These are phyloP conservation scores for Tylopilus sp. DNA, from an alignment of 768 basidiomycete species.

Conservation along the genomic window DNA sequence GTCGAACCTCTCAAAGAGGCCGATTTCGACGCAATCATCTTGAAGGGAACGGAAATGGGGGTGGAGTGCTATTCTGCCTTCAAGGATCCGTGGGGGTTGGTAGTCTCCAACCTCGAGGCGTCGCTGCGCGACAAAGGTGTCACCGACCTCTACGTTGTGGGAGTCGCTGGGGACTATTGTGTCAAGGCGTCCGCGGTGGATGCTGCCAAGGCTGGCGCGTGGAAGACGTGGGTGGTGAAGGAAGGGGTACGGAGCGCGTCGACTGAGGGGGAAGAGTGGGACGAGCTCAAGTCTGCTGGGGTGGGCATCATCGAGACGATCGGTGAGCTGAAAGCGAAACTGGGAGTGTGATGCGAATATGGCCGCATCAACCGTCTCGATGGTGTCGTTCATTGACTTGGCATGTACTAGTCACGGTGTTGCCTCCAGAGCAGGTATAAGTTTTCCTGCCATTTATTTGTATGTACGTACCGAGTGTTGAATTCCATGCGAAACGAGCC, in stretches of 20 bases:
- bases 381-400: not conserved
- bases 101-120: conserved; percentile 45
- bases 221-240: conserved; percentile 47
- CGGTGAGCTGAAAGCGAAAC: conserved; percentile 25
- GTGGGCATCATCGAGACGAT: conserved; percentile 31
- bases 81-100: conserved; percentile 50
- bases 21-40: conserved; percentile 41
- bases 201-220: conserved; percentile 42
- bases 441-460: not conserved
- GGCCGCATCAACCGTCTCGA: not conserved
- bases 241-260: conserved; percentile 46
- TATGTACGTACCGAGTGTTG: not conserved
- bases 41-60: conserved; percentile 53
- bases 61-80: conserved; percentile 87
- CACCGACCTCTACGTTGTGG: conserved; percentile 59
- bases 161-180: conserved; percentile 79
- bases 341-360: conserved; percentile 10
- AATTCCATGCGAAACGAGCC: not conserved
- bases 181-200: conserved; percentile 60
- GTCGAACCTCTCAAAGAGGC: conserved; percentile 47
- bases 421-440: not conserved
- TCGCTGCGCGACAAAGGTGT: conserved; percentile 42
- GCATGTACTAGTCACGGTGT: not conserved
- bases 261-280: conserved; percentile 34
- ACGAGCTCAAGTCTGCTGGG: conserved; percentile 35